Evolutionary conservation across 805 yeast genomes (phyloP), one percentile per base, ranked within the genome.

Genomic region (Teunomyces panamensis): DNA sequence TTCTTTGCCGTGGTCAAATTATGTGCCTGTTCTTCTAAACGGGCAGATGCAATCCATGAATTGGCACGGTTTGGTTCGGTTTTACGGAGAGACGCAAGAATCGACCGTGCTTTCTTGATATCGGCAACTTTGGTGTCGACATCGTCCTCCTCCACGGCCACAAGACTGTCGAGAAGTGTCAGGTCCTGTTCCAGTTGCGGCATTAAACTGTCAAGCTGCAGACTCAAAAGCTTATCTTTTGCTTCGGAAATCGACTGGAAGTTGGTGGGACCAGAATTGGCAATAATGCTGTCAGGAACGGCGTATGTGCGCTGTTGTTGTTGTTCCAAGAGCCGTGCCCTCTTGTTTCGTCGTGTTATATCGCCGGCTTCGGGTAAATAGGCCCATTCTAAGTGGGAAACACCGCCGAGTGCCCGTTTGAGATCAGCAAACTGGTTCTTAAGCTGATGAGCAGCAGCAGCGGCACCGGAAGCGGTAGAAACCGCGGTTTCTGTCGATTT

Each of bases 291-390:
- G 62, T 92, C 97, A 0, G 96, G 94, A 2, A 87, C 87, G 8
- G 96, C 89, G 61, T 89, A 92, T 36, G 79, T 80, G 50, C 96
- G 69, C 52, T 84, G 83, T 49, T 80, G 79, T 55, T 72, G 75
- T 57, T 84, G 85, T 42, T 79, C 78, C 46, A 82, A 74, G 39
- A 81, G 63, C 46, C 96, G 70, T 43, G 78, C 69, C 47, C 98
- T 69, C 55, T 90, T 89, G 64, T 89, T 89, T 48, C 81, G 73
- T 57, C 83, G 77, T 0, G 99, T 94, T 57, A 88, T 71, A 64
- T 92, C 98, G 1, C 89, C 87, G 1, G 89, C 94, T 52, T 89
- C 96, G 0, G 98, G 98, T 3, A 92, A 59, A 50, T 72, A 76
- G 4, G 78, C 74, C 99, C 99, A 92, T 57, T 91, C 84, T 3